These are phyloP conservation scores for Pseudovirgaria hyperparasitica DNA, from an alignment of 2,329 filamentous ascomycete genomes.

Conservation along the genomic window DNA sequence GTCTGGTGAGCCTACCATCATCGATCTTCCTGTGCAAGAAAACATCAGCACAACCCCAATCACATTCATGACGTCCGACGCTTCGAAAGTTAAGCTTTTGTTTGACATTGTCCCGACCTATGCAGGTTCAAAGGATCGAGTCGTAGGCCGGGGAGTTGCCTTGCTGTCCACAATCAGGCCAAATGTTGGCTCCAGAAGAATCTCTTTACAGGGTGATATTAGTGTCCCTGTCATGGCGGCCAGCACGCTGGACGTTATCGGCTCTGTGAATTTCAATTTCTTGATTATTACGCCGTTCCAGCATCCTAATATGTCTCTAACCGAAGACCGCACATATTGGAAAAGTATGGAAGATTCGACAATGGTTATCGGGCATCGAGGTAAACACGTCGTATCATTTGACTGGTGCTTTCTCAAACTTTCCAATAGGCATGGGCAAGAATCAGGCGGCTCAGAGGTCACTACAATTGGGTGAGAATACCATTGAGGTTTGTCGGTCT, in stretches of 20 bases:
- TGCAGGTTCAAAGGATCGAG: slow-evolving; percentile 64
- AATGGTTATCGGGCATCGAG: slow-evolving; percentile 64
- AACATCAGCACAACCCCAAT: slow-evolving; percentile 91
- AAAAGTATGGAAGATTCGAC: slow-evolving; percentile 80
- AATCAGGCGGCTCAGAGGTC: slow-evolving; percentile 75
- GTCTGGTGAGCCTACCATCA: slow-evolving; percentile 71
- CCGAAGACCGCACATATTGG: slow-evolving; percentile 89
- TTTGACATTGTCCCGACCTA: slow-evolving; percentile 97
- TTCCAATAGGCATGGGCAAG: slow-evolving; percentile 68
- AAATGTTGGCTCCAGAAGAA: slow-evolving; percentile 70
- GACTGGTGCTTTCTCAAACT: slow-evolving; percentile 32
- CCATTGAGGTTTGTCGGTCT: slow-evolving; percentile 43
- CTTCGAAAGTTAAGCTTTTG: slow-evolving; percentile 70
- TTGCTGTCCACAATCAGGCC: slow-evolving; percentile 78
- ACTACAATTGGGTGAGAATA: slow-evolving; percentile 92
- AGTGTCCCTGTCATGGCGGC: slow-evolving; percentile 82
- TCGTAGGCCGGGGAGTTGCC: slow-evolving; percentile 80
- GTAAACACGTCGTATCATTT: slow-evolving; percentile 10
- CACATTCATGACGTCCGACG: slow-evolving; percentile 69
- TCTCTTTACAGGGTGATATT: slow-evolving; percentile 82
- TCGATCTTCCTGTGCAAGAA: slow-evolving; percentile 88
- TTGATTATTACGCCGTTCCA: slow-evolving; percentile 86
- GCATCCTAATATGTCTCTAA: slow-evolving; percentile 88
- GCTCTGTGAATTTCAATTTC: slow-evolving; percentile 93
- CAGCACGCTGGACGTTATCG: slow-evolving; percentile 77